Conservation (phyloP, 306 rosid genomes). For the Gastrolobium villosum region DNA sequence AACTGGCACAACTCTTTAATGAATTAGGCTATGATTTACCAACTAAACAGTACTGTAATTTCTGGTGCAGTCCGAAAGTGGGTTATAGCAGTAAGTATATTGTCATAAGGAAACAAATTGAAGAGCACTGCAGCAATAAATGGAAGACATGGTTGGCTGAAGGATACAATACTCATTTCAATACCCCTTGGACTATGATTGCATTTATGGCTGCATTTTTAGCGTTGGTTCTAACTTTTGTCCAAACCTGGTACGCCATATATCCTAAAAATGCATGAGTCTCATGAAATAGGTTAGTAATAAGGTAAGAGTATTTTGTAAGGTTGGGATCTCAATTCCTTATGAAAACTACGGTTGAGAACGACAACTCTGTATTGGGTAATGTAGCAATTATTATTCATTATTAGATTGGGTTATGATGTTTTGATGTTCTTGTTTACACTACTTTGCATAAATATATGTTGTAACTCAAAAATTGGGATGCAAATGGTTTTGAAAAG, state of each 20-base stretch:
- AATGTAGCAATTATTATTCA: too few relatives aligned
- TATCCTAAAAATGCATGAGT: too few relatives aligned
- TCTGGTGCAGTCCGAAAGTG: not conserved
- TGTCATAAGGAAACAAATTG: not conserved
- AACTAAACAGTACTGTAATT: not conserved
- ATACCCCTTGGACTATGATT: constrained; percentile 8
- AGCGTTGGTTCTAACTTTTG: not conserved
- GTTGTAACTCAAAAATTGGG: too few relatives aligned
- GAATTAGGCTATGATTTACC: constrained; percentile 26
- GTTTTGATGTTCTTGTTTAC: too few relatives aligned
- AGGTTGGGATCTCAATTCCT: too few relatives aligned
- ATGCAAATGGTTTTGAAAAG: too few relatives aligned
- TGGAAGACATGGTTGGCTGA: constrained; percentile 29
- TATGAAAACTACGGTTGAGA: too few relatives aligned
- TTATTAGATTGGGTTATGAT: too few relatives aligned
- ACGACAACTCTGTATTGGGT: too few relatives aligned
- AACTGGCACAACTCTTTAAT: not conserved
- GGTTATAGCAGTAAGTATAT: not conserved
- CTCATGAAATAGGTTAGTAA: too few relatives aligned
- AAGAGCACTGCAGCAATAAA: constrained; percentile 10
- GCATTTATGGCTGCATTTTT: not conserved
- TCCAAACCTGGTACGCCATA: not conserved
- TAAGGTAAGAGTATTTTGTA: too few relatives aligned
- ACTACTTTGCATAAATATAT: too few relatives aligned
- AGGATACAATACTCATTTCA: constrained; percentile 27